phyloP scores from a whole-genome alignment of 2,329 filamentous ascomycete genomes.

The Cadophora malorum region DNA sequence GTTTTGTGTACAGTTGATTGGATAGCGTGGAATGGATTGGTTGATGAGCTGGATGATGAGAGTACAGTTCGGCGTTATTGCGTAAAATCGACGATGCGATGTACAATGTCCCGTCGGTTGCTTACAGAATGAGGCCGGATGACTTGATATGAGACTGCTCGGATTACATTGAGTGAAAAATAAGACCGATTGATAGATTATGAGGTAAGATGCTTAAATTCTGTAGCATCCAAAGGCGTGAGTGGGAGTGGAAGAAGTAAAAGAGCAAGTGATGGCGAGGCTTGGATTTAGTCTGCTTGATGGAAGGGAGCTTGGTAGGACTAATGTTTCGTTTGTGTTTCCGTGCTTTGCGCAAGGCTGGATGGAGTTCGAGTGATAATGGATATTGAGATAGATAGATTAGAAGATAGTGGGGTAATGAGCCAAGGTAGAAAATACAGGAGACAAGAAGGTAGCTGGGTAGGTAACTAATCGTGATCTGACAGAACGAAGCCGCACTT shows the following conservation, averaged over 20 bases:
- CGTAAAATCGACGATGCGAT: background rate
- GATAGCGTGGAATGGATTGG: background rate
- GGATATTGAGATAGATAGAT: background rate
- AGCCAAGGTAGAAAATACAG: constrained; percentile 8
- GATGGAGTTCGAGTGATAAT: constrained; percentile 12
- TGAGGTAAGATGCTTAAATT: background rate
- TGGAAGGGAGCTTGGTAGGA: background rate
- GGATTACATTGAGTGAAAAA: background rate
- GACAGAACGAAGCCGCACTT: background rate
- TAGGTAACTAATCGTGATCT: background rate
- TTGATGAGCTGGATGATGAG: background rate
- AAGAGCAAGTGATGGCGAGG: background rate
- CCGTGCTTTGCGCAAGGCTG: constrained; percentile 11
- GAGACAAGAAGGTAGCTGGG: background rate
- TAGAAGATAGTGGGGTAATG: background rate
- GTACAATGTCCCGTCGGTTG: background rate
- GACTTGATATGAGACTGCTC: constrained; percentile 11
- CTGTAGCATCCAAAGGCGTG: background rate
- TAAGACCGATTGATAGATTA: background rate
- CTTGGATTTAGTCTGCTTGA: background rate
- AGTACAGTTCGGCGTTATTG: constrained; percentile 5
- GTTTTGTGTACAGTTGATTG: background rate
- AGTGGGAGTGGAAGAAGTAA: background rate
- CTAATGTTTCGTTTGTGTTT: constrained; percentile 7
- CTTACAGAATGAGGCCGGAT: constrained; percentile 9